Base-by-base conservation (phyloP, 2,329 filamentous ascomycete genomes). In the Pseudonectria buxi region DNA sequence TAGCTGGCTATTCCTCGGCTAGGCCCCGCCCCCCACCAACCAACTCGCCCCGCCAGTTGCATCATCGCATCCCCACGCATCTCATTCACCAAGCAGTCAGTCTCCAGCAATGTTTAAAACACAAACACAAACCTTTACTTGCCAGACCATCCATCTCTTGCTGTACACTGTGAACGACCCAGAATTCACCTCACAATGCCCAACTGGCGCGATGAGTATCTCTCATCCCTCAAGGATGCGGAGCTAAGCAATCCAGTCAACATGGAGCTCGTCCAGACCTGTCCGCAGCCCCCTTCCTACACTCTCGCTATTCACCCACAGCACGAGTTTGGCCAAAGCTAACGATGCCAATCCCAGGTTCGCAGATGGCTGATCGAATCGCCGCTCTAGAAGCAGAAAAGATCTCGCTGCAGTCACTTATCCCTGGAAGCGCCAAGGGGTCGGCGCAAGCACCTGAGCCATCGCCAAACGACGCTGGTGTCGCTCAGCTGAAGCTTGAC, bases 191-290 rank as follows among this genome's bases (percentile, higher is more conserved):
- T 28, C 26, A 55, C 24, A 39, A 75, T 75, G 71, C 71, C 77
- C 45, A 76, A 75, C 67, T 94, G 89, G 85, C 76, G 81, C 54
- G 79, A 85, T 47, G 84, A 94, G 53, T 95, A 94, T 60, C 70
- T 86, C 43, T 69, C 76, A 43, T 82, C 83, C 46, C 71, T 96
- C 46, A 74, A 78, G 49, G 80, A 83, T 51, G 85, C 86, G 51
- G 73, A 78, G 53, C 73, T 78, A 44, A 83, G 87, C 39, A 71
- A 66, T 46, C 69, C 71, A 5, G 66, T 78, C 41, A 76, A 77
- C 46, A 66, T 68, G 52, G 73, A 79, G 34, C 74, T 94, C 42
- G 83, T 94, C 52, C 74, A 87, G 57, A 81, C 85, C 43, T 95
- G 89, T 94, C 58, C 48, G 76, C 58, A 27, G 37, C 43, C 36